Base-by-base conservation (phyloP, 331 rosid genomes). In the Telfairia occidentalis region DNA sequence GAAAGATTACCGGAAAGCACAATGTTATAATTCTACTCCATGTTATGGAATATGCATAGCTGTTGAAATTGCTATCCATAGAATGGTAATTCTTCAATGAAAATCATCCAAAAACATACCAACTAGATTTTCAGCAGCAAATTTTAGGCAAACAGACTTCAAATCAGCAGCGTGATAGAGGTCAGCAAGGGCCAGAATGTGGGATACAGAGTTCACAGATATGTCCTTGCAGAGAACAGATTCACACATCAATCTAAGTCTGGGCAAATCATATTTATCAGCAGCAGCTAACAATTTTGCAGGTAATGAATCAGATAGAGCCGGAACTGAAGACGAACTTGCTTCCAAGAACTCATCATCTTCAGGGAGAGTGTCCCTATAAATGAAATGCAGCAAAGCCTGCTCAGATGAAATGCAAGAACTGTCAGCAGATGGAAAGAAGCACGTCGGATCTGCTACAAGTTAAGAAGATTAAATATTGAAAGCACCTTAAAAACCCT, bases 281-380 rank as follows among this genome's bases (percentile, higher is more conserved):
- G 98, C 92, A n/a, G 96, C 98, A 71, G 97, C 96, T 81, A 94
- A 82, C 82, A 94, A 67, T 73, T 94, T 91, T 13, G 88, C 97
- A 11, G 95, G 85, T 76, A 94, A 89, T 58, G 89, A 54, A 38
- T 89, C 92, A n/a, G 92, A 85, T 40, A 88, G 49, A 42, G 90
- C 86, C 26, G 89, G 82, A 76, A 85, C 75, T 76, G 81, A 89
- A 29, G 90, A 80, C 59, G 96, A 91, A 34, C 86, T 81, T n/a
- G 91, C 78, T 66, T 83, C 83, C 61, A 81, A 82, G 73, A 87
- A 87, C 71, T 45, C 75, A 0, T 89, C 94, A 78, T 88, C 96
- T 54, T 94, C 96, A 69, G 83, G 78, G 24, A 94, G 98, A 26
- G 88, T 49, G 81, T 94, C 98, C 59, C 82, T 88, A 76, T 94